Evolutionary conservation across 2,329 filamentous ascomycete genomes (phyloP).

Genomic region (Paracoccidioides lutzii): DNA sequence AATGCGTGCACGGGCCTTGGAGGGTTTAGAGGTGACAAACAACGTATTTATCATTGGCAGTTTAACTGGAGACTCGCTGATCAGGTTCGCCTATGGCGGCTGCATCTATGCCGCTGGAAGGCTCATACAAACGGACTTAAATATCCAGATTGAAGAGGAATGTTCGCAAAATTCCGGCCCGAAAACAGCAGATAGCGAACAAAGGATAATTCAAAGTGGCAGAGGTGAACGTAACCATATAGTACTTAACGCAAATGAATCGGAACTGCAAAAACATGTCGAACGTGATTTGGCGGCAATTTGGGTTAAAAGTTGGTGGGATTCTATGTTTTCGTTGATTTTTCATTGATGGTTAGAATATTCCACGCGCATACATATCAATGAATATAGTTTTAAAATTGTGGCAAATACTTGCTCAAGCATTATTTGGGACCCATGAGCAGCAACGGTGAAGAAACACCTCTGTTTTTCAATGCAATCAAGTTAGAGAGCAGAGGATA

Average conservation of each 20-base stretch:
- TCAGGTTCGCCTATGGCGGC: constrained; percentile 47
- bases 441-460: not conserved
- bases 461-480: too few species aligned
- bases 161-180: constrained; percentile 10
- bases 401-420: not conserved
- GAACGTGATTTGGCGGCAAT: not conserved
- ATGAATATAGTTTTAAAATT: not conserved
- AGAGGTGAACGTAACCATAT: not conserved
- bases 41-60: constrained; percentile 46
- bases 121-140: constrained; percentile 24
- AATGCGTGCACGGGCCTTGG: constrained; percentile 40
- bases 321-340: constrained; percentile 5
- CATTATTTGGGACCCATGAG: not conserved
- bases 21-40: constrained; percentile 40
- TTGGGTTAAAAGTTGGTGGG: constrained; percentile 6
- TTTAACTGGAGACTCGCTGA: constrained; percentile 47
- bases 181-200: constrained; percentile 8
- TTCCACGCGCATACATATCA: not conserved
- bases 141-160: not conserved
- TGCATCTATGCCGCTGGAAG: constrained; percentile 45
- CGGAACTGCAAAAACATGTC: not conserved
- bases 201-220: not conserved
- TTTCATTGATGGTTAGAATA: not conserved
- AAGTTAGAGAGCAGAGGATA: too few species aligned
- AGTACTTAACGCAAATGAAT: not conserved